phyloP scores from a whole-genome alignment of 1,139 yeast genomes.

The Suhomyces anneliseae region DNA sequence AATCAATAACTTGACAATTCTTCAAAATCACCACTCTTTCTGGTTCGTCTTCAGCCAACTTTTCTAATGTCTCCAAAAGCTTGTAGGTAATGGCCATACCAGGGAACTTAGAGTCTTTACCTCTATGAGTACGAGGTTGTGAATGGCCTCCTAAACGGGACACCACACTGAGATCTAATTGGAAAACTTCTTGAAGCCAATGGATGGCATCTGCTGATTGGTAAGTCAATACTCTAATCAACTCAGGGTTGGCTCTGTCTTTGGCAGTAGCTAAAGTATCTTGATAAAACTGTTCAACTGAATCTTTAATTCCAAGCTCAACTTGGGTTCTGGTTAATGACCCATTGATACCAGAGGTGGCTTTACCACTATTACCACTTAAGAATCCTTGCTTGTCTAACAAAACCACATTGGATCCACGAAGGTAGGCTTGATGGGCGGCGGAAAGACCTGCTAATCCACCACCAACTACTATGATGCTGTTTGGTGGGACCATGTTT shows the following conservation, averaged over 20 bases:
- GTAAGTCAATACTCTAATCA: constrained; percentile 52
- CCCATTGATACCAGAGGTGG: constrained; percentile 83
- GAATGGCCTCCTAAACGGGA: constrained; percentile 76
- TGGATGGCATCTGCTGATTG: constrained; percentile 62
- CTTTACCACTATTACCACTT: constrained; percentile 81
- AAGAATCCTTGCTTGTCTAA: constrained; percentile 64
- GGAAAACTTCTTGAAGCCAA: constrained; percentile 68
- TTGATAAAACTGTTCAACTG: constrained; percentile 58
- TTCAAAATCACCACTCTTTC: constrained; percentile 51
- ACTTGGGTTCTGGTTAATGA: constrained; percentile 65
- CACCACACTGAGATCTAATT: constrained; percentile 61
- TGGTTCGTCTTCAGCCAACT: constrained; percentile 49
- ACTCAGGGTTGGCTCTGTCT: constrained; percentile 55
- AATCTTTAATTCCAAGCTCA: constrained; percentile 49
- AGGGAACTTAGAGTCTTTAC: constrained; percentile 63
- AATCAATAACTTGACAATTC: constrained; percentile 57
- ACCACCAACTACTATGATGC: constrained; percentile 71
- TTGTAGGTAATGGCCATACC: constrained; percentile 77
- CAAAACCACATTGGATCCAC: constrained; percentile 57
- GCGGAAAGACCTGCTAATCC: constrained; percentile 82
- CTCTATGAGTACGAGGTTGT: constrained; percentile 72
- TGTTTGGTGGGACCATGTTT: constrained; percentile 28
- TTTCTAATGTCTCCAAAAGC: constrained; percentile 55
- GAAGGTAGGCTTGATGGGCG: constrained; percentile 61
- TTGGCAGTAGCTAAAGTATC: constrained; percentile 70